Evolutionary conservation across 768 basidiomycete species (phyloP).

Genomic region (Infundibulicybe gibba): DNA sequence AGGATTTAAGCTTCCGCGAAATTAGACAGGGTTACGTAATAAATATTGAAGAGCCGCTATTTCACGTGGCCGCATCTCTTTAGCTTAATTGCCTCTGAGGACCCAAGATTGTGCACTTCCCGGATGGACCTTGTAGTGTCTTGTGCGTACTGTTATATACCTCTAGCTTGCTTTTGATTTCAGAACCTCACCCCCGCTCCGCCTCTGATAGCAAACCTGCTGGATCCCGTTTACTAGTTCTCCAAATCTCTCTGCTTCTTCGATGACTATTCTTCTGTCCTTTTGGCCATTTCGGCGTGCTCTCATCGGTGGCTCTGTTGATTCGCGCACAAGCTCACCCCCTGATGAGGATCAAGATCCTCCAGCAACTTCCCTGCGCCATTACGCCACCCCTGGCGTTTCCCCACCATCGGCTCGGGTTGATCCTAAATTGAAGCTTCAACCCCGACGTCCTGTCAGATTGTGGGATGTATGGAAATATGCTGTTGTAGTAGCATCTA

Average conservation of each 20-base stretch:
- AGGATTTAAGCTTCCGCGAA: too few species aligned
- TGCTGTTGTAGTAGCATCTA: constrained; percentile 58
- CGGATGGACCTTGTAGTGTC: too few species aligned
- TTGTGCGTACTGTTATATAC: too few species aligned
- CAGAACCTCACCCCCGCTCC: not conserved
- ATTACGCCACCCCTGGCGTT: constrained; percentile 67
- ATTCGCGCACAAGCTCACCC: not conserved
- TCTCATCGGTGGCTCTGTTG: not conserved
- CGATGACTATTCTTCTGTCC: not conserved
- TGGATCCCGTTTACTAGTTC: constrained; percentile 1
- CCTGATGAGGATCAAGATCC: constrained; percentile 12
- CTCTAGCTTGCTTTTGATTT: not conserved
- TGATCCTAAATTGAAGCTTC: constrained; percentile 60
- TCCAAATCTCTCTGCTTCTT: not conserved
- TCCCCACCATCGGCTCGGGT: constrained; percentile 74
- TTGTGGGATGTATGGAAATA: constrained; percentile 75
- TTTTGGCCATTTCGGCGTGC: not conserved
- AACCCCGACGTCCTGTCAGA: constrained; percentile 49
- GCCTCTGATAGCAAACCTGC: not conserved
- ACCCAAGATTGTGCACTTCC: too few species aligned
- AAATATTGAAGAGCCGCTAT: not conserved
- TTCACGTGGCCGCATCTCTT: not conserved
- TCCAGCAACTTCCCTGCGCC: constrained; percentile 31
- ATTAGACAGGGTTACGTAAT: constrained; percentile 9
- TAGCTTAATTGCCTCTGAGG: not conserved